Percentiles rank a stretch among this genome's conserved stretches.
phyloP scores from a whole-genome alignment of 495 filamentous ascomycete genomes.

The Durotheca rogersii region DNA sequence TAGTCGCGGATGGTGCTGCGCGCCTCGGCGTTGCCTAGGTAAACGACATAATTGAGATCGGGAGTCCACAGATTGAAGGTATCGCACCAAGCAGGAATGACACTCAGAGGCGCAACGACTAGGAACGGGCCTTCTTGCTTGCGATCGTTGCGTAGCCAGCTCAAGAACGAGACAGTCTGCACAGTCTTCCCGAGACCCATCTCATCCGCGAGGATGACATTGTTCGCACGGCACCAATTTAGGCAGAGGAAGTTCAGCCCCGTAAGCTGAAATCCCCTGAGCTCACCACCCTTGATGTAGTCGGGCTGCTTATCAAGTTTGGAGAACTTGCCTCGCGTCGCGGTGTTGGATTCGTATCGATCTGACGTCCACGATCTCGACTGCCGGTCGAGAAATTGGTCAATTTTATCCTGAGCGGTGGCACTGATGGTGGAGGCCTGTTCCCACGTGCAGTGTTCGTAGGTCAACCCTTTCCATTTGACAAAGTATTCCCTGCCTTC shows the following conservation, averaged over 20 bases:
- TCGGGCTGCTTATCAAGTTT: conserved; percentile 73
- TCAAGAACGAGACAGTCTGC: conserved; percentile 94
- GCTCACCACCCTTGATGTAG: conserved; percentile 81
- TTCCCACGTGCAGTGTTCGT: conserved; percentile 96
- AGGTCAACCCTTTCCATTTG: conserved; percentile 88
- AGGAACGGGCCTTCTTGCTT: conserved; percentile 92
- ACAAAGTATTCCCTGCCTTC: conserved; percentile 81
- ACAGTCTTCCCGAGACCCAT: conserved; percentile 99
- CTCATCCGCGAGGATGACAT: conserved; percentile 95
- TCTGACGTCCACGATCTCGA: conserved; percentile 75
- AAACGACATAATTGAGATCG: conserved; percentile 95
- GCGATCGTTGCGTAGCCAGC: conserved; percentile 92
- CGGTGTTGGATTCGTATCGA: conserved; percentile 66
- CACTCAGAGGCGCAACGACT: conserved; percentile 91
- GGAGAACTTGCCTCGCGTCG: conserved; percentile 71
- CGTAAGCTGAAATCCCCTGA: conserved; percentile 91
- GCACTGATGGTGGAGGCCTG: conserved; percentile 67
- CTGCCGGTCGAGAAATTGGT: conserved; percentile 82
- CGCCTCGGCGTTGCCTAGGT: conserved; percentile 81
- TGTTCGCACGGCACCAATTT: conserved; percentile 88
- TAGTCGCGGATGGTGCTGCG: conserved; percentile 81
- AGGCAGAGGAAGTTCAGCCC: conserved; percentile 92
- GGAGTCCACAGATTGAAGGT: conserved; percentile 97
- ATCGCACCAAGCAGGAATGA: conserved; percentile 96
- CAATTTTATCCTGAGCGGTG: conserved; percentile 81